Percentiles rank a stretch among this genome's conserved stretches.
These are phyloP conservation scores for Cordyceps militaris DNA, from an alignment of 2,329 filamentous ascomycete species.

Conservation along the genomic window DNA sequence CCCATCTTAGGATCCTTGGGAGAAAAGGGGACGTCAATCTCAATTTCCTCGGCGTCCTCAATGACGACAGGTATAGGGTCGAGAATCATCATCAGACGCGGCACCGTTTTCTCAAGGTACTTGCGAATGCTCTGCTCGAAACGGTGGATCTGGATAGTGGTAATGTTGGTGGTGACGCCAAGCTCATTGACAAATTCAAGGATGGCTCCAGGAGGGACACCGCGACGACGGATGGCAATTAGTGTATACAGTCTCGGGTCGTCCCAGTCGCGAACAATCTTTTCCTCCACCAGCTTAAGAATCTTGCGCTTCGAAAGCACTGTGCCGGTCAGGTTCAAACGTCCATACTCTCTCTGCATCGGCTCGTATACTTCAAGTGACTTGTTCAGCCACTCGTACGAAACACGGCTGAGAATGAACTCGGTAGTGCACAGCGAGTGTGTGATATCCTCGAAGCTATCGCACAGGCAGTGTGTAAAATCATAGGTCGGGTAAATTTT, in stretches of 20 bases:
- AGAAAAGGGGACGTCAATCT: slow-evolving; percentile 71
- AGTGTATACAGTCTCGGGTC: slow-evolving; percentile 86
- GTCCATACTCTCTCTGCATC: slow-evolving; percentile 80
- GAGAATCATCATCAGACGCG: slow-evolving; percentile 80
- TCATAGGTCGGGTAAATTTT: slow-evolving; percentile 94
- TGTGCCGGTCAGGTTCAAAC: slow-evolving; percentile 67
- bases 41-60: slow-evolving; percentile 58
- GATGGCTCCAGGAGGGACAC: slow-evolving; percentile 81
- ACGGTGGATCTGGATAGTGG: slow-evolving; percentile 71
- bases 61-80: slow-evolving; percentile 80
- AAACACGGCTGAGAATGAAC: slow-evolving; percentile 75
- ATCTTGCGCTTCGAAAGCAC: slow-evolving; percentile 84
- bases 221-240: slow-evolving; percentile 73
- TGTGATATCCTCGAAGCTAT: slow-evolving; percentile 86
- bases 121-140: slow-evolving; percentile 80
- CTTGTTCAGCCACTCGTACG: slow-evolving; percentile 87
- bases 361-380: slow-evolving; percentile 77
- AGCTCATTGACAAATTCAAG: slow-evolving; percentile 87
- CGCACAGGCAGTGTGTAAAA: slow-evolving; percentile 83
- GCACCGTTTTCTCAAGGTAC: slow-evolving; percentile 82
- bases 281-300: slow-evolving; percentile 67
- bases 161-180: slow-evolving; percentile 76
- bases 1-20: slow-evolving; percentile 69
- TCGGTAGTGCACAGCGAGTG: slow-evolving; percentile 92
- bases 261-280: slow-evolving; percentile 81